These are phyloP conservation scores for Rhodotorula kratochvilovae DNA, from an alignment of 768 basidiomycete genomes.

Conservation along the genomic window DNA sequence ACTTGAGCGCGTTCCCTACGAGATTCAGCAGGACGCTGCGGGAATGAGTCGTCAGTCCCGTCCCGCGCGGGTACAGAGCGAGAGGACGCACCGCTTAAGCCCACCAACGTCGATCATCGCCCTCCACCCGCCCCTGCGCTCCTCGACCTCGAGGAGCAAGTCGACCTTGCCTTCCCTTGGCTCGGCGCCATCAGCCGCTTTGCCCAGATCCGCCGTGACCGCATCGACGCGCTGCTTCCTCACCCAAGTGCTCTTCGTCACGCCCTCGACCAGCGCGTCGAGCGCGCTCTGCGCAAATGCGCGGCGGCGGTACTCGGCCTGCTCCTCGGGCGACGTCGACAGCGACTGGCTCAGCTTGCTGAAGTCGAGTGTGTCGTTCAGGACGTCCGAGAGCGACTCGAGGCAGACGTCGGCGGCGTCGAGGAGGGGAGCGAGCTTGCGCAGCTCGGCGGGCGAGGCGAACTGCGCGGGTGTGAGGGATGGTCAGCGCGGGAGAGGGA, in stretches of 20 bases:
- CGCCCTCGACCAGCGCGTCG: conserved; percentile 8
- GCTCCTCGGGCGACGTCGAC: background rate
- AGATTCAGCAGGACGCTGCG: conserved; percentile 9
- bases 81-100: conserved; percentile 13
- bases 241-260: conserved; percentile 23
- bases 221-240: conserved; percentile 23
- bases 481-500: background rate
- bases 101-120: conserved; percentile 21
- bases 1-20: conserved; percentile 28
- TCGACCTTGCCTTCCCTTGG: conserved; percentile 2
- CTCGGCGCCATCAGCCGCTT: background rate
- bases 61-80: background rate
- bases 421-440: conserved; percentile 22
- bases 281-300: background rate
- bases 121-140: conserved; percentile 5
- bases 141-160: conserved; percentile 27
- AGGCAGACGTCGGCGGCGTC: conserved; percentile 30
- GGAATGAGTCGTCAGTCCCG: too few relatives aligned
- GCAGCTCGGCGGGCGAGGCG: conserved; percentile 3
- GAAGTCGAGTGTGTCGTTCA: conserved; percentile 35
- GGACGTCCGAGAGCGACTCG: conserved; percentile 24
- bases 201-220: conserved; percentile 7
- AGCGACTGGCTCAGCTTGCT: conserved; percentile 21
- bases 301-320: background rate
- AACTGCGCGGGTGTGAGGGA: conserved; percentile 12